Evolutionary conservation across 306 rosid genomes (phyloP).

Genomic region (Medicago arabica): DNA sequence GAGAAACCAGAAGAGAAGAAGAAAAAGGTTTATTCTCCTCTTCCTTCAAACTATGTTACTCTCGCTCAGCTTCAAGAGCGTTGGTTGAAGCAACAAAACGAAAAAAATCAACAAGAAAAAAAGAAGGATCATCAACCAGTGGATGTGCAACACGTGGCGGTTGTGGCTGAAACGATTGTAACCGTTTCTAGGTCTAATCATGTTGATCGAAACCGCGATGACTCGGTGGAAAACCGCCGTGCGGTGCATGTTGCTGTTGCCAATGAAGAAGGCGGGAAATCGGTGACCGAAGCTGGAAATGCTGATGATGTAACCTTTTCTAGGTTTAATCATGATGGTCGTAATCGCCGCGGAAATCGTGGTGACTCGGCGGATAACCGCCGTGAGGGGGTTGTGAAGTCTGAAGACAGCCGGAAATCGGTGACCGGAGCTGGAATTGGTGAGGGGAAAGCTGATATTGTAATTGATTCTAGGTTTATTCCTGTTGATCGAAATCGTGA

Average conservation of each 20-base stretch:
- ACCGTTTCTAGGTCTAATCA: not conserved
- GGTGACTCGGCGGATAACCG: slow-evolving; percentile 7
- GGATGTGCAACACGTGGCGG: not conserved
- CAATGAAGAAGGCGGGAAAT: not conserved
- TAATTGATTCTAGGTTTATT: too few relatives aligned
- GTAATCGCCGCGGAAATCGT: not conserved
- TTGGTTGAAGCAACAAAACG: slow-evolving; percentile 44
- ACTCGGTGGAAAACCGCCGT: not conserved
- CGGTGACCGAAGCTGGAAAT: not conserved
- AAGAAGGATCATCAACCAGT: not conserved
- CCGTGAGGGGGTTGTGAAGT: not conserved
- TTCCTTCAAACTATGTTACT: slow-evolving; percentile 69
- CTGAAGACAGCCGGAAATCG: not conserved
- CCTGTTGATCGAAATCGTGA: too few relatives aligned
- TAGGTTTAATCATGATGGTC: not conserved
- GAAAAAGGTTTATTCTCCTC: slow-evolving; percentile 27
- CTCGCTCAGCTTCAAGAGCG: slow-evolving; percentile 61
- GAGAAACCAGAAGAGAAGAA: not conserved
- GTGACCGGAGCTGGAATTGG: not conserved
- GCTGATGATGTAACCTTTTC: not conserved
- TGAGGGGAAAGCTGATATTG: not conserved
- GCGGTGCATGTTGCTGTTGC: not conserved
- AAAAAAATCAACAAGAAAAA: not conserved
- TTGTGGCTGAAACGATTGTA: not conserved
- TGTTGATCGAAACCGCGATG: not conserved